Evolutionary conservation across 148 eudicot genomes (phyloP), one percentile per base, ranked within the genome.

Genomic region (Agrostemma githago): DNA sequence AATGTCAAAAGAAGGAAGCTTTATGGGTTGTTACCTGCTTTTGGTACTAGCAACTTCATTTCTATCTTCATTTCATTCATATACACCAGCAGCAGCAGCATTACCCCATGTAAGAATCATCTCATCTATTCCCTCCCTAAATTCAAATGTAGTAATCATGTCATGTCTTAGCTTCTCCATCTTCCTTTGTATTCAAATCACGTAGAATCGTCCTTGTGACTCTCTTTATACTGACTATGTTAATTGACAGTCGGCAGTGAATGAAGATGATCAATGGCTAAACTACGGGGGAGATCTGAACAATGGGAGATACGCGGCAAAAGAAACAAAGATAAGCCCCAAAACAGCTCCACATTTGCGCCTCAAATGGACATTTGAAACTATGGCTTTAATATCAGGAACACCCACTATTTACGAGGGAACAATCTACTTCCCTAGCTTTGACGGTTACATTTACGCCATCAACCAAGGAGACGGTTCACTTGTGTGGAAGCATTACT

Each of bases 241-340:
- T 26, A 1, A 26, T 26, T 26, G 34, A 6, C 68, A 64, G 68
- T 38, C 19, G 46, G 8, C 44, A 38, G 7, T 1, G 1, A 43
- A n/a, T 4, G 14, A 66, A 6, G 12, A 19, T 16, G 70, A 43
- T 42, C 37, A 79, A 12, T 89, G 93, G 90, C 10, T 81, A 16
- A 89, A 82, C 82, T 90, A 89, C 54, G 90, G 93, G 2, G 93
- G 88, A 46, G 81, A 87, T 60, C 66, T 89, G 48, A 53, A 67
- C 66, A 89, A 89, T 77, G 77, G 79, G 2, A 83, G 93, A 78
- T 79, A 79, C 37, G 88, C 90, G 1, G 64, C 62, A 4, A 76
- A 68, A 11, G 90, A 87, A 70, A 82, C 81, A 15, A 74, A 62
- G 70, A 89, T 89, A 62, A 89, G 81, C 82, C 93, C 93, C 9